phyloP scores from a whole-genome alignment of 2,329 filamentous ascomycete species.

The Camillea tinctor region DNA sequence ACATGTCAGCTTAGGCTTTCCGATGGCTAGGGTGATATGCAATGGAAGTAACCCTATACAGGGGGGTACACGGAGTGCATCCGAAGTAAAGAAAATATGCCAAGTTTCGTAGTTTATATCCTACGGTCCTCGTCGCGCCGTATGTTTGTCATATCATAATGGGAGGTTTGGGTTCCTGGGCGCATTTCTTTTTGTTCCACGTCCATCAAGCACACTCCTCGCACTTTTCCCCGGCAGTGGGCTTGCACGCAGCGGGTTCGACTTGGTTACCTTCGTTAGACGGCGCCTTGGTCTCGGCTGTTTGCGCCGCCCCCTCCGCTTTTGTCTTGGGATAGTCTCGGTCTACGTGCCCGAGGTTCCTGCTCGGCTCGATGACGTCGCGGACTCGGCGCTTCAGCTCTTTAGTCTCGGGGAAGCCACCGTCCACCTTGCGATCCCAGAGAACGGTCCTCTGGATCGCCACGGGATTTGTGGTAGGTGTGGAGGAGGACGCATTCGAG shows the following conservation, averaged over 20 bases:
- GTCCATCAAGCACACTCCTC: constrained; percentile 31
- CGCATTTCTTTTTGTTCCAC: neutral
- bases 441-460: constrained; percentile 51
- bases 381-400: constrained; percentile 81
- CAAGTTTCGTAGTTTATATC: neutral
- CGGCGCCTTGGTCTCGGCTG: constrained; percentile 1
- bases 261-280: neutral
- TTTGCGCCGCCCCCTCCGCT: constrained; percentile 4
- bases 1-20: neutral
- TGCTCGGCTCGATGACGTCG: constrained; percentile 75
- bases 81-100: neutral
- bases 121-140: neutral
- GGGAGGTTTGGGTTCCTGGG: neutral
- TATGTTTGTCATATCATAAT: neutral
- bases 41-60: neutral
- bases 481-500: constrained; percentile 15
- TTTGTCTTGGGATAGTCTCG: constrained; percentile 38
- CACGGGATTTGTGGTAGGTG: constrained; percentile 32
- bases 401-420: constrained; percentile 93
- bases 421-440: constrained; percentile 86
- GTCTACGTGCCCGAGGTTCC: constrained; percentile 81
- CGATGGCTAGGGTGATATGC: neutral
- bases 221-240: constrained; percentile 23
- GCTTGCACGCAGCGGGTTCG: neutral
- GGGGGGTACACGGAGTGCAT: neutral